Evolutionary conservation across 331 rosid genomes (phyloP).

Genomic region (Cydonia oblonga): DNA sequence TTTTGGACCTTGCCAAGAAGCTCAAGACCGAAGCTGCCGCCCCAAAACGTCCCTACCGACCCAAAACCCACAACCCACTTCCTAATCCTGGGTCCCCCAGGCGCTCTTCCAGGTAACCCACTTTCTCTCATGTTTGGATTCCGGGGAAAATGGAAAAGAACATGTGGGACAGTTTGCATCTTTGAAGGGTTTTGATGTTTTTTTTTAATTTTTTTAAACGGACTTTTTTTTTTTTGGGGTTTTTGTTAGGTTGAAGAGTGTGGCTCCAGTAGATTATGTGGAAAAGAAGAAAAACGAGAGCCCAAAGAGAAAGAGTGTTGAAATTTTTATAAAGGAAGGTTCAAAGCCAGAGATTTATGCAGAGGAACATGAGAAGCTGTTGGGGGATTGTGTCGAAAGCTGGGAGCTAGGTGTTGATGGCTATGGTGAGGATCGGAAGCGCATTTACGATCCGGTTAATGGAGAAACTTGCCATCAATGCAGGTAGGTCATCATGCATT

Average conservation of each 20-base stretch:
- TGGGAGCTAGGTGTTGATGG: constrained; percentile 70
- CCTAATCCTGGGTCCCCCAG: constrained; percentile 20
- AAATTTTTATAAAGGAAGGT: constrained; percentile 43
- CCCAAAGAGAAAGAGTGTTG: constrained; percentile 5
- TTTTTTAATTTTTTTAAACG: neutral
- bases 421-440: constrained; percentile 47
- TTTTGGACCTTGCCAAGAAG: constrained; percentile 40
- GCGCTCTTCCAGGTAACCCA: constrained; percentile 54
- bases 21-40: constrained; percentile 23
- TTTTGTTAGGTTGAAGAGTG: constrained; percentile 44
- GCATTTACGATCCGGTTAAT: constrained; percentile 37
- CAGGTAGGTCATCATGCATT: constrained; percentile 24
- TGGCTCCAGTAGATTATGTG: constrained; percentile 37
- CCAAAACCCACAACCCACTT: neutral
- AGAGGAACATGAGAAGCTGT: constrained; percentile 51
- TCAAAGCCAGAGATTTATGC: constrained; percentile 53
- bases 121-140: neutral
- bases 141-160: neutral
- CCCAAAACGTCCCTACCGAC: constrained; percentile 4
- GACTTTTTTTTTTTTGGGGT: neutral
- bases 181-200: neutral
- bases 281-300: constrained; percentile 2
- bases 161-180: neutral
- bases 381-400: constrained; percentile 44
- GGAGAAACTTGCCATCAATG: constrained; percentile 81